Conservation (phyloP, 2,329 filamentous ascomycete species). For the Colletotrichum sidae region DNA sequence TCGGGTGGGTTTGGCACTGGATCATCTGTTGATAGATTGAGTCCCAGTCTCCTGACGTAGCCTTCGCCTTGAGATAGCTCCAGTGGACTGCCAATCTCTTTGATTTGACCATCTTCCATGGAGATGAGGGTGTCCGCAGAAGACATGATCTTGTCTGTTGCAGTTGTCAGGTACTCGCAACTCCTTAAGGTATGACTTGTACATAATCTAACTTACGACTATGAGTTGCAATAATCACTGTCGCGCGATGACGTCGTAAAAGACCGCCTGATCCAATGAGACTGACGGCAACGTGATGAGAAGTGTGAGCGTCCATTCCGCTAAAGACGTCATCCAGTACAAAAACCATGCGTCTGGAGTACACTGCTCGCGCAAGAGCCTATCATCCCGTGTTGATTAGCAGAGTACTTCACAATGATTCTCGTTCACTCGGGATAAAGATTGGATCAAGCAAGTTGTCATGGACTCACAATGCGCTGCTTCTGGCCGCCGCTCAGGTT, state of each 20-base stretch:
- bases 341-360: slow-evolving; percentile 10
- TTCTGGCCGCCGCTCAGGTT: slow-evolving; percentile 24
- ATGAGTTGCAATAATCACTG: slow-evolving; percentile 21
- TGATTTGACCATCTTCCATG: slow-evolving; percentile 7
- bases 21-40: neutral
- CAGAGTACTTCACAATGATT: neutral
- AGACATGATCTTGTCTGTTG: slow-evolving; percentile 19
- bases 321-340: slow-evolving; percentile 31
- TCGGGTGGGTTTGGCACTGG: neutral
- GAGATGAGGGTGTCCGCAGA: slow-evolving; percentile 13
- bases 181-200: too few species aligned
- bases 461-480: slow-evolving; percentile 28
- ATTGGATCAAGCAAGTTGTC: neutral
- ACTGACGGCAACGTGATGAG: slow-evolving; percentile 1
- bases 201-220: slow-evolving; percentile 6
- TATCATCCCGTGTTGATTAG: neutral
- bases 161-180: neutral
- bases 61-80: neutral
- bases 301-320: slow-evolving; percentile 25
- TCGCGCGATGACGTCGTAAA: neutral
- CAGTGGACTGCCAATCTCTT: slow-evolving; percentile 5
- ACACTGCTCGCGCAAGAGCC: slow-evolving; percentile 22
- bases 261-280: slow-evolving; percentile 7
- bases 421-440: too few species aligned
- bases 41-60: slow-evolving; percentile 6